Evolutionary conservation across 352 stramenopile genomes (phyloP).

Genomic region (Pythium rhizo-oryzae): DNA sequence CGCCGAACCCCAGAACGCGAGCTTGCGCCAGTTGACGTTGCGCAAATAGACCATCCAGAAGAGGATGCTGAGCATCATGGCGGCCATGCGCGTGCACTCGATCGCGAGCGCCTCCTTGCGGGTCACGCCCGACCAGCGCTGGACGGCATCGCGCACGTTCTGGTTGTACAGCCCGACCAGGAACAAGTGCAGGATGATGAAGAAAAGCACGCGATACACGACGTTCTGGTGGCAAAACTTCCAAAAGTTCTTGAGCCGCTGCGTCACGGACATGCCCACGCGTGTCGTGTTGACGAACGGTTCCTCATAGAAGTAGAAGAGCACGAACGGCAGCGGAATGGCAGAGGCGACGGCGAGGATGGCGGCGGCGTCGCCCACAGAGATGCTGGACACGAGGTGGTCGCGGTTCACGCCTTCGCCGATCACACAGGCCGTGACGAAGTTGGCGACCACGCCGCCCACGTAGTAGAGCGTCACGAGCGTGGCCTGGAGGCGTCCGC

Average conservation of each 20-base stretch:
- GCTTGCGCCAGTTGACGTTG: constrained; percentile 21
- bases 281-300: constrained; percentile 13
- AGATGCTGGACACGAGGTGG: constrained; percentile 9
- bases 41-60: constrained; percentile 14
- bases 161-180: constrained; percentile 24
- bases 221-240: constrained; percentile 30
- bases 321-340: constrained; percentile 18
- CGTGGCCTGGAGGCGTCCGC: constrained; percentile 24
- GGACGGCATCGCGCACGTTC: constrained; percentile 24
- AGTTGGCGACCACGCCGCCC: constrained; percentile 3
- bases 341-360: constrained; percentile 9
- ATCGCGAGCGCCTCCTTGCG: not conserved
- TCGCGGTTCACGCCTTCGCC: constrained; percentile 6
- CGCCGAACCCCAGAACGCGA: constrained; percentile 16
- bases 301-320: constrained; percentile 16
- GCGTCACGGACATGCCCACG: constrained; percentile 6
- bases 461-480: constrained; percentile 17
- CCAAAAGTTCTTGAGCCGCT: constrained; percentile 24
- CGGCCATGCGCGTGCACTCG: not conserved
- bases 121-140: constrained; percentile 19
- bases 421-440: not conserved
- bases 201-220: constrained; percentile 27
- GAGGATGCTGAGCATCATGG: constrained; percentile 6
- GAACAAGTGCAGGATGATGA: constrained; percentile 21
- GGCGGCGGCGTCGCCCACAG: constrained; percentile 2